Evolutionary conservation across 495 filamentous ascomycete species (phyloP).

Genomic region (Xylaria nigripes): DNA sequence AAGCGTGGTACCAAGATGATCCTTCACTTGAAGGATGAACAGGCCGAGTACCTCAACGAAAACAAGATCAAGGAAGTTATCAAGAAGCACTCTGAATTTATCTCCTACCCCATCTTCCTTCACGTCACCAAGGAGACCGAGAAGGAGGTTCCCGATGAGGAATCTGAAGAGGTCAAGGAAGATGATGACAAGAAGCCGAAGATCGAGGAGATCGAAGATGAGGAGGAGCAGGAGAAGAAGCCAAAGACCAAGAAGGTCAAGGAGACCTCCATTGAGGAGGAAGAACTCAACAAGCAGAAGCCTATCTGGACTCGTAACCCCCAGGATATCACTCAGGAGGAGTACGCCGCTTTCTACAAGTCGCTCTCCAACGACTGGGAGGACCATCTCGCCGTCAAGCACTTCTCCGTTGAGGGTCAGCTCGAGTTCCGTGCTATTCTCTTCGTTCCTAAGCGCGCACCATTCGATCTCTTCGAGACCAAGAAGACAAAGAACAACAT

Average conservation of each 20-base stretch:
- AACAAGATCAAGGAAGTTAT: constrained; percentile 99
- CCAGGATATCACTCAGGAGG: constrained; percentile 87
- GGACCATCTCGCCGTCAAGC: constrained; percentile 98
- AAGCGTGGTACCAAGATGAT: constrained; percentile 96
- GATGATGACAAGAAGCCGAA: constrained; percentile 73
- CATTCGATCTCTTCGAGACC: constrained; percentile 99
- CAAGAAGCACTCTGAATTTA: constrained; percentile 99
- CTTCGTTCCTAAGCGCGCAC: constrained; percentile 98
- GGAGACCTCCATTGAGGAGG: constrained; percentile 96
- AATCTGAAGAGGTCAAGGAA: constrained; percentile 63
- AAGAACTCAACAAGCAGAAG: constrained; percentile 99
- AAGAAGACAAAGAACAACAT: constrained; percentile 99
- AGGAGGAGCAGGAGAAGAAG: constrained; percentile 81
- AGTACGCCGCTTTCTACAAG: constrained; percentile 99
- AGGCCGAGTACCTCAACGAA: constrained; percentile 96
- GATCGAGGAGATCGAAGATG: constrained; percentile 71
- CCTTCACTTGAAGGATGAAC: constrained; percentile 98
- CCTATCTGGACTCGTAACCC: constrained; percentile 99
- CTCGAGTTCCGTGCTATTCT: constrained; percentile 99
- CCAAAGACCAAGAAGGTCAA: constrained; percentile 99
- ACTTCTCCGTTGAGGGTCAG: constrained; percentile 99
- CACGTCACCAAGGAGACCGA: constrained; percentile 98
- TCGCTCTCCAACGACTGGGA: constrained; percentile 99
- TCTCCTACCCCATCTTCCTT: constrained; percentile 99
- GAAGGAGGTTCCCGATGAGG: constrained; percentile 97